phyloP scores from a whole-genome alignment of 352 stramenopile species.

The Pythium oligandrum region DNA sequence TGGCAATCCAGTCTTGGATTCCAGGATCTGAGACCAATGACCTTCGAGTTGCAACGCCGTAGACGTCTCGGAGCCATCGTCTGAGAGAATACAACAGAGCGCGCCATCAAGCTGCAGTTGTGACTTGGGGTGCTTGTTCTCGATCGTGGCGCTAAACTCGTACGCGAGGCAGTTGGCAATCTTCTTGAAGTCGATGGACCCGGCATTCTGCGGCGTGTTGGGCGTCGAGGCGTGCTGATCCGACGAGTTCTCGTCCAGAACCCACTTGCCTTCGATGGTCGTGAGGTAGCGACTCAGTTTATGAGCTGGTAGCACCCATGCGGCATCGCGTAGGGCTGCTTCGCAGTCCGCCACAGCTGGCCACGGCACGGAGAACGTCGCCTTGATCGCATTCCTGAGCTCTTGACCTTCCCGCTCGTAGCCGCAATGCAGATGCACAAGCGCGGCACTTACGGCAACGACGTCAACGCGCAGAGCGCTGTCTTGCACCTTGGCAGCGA shows the following conservation, averaged over 20 bases:
- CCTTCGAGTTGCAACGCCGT: slow-evolving; percentile 60
- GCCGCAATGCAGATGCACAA: slow-evolving; percentile 61
- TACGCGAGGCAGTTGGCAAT: slow-evolving; percentile 53
- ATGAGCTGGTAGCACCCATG: slow-evolving; percentile 53
- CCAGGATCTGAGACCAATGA: slow-evolving; percentile 69
- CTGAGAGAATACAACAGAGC: slow-evolving; percentile 24
- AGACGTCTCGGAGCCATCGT: background rate
- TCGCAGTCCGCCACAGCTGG: slow-evolving; percentile 14
- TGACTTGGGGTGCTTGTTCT: slow-evolving; percentile 30
- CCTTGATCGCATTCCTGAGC: slow-evolving; percentile 34
- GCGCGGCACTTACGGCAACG: slow-evolving; percentile 34
- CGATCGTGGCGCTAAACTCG: slow-evolving; percentile 55
- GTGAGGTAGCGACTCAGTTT: slow-evolving; percentile 42
- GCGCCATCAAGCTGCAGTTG: slow-evolving; percentile 58
- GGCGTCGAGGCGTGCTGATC: slow-evolving; percentile 44
- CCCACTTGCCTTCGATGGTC: slow-evolving; percentile 75
- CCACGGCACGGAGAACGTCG: slow-evolving; percentile 32
- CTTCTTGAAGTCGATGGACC: slow-evolving; percentile 61
- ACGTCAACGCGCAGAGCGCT: slow-evolving; percentile 16
- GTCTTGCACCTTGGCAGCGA: slow-evolving; percentile 25
- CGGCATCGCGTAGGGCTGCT: slow-evolving; percentile 32
- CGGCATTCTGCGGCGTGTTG: slow-evolving; percentile 43
- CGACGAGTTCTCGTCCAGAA: slow-evolving; percentile 62
- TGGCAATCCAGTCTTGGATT: slow-evolving; percentile 11
- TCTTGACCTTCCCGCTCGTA: slow-evolving; percentile 54